Evolutionary conservation across 2,329 filamentous ascomycete genomes (phyloP).

Genomic region (Penicillium sclerotigenum): DNA sequence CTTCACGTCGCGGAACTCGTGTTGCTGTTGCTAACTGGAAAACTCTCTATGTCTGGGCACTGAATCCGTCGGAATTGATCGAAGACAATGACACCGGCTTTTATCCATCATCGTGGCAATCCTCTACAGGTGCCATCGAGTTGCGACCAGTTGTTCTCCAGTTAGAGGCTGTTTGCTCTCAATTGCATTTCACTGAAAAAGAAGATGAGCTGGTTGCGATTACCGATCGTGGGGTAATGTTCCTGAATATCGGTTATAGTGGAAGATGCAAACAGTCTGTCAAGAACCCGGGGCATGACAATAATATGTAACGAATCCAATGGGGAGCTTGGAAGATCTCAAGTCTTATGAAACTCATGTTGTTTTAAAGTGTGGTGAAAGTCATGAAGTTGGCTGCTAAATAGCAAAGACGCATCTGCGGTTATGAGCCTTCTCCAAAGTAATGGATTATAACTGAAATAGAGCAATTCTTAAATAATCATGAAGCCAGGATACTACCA

Average conservation of each 20-base stretch:
- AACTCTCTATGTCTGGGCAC: slow-evolving; percentile 40
- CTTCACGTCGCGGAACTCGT: slow-evolving; percentile 36
- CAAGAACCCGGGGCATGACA: neutral
- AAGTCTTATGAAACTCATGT: too few relatives aligned
- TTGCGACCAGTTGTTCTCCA: slow-evolving; percentile 35
- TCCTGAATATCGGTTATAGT: slow-evolving; percentile 35
- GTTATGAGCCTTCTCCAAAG: neutral
- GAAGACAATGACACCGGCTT: slow-evolving; percentile 29
- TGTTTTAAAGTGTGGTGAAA: neutral
- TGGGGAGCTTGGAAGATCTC: neutral
- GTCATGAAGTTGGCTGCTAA: neutral
- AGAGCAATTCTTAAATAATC: neutral
- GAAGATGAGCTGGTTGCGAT: slow-evolving; percentile 42
- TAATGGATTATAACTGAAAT: neutral
- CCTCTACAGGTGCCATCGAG: slow-evolving; percentile 23
- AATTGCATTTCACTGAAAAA: slow-evolving; percentile 32
- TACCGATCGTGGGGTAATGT: slow-evolving; percentile 43
- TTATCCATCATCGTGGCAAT: slow-evolving; percentile 33
- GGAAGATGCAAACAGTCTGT: slow-evolving; percentile 18
- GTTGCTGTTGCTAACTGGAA: slow-evolving; percentile 46
- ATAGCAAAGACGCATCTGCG: neutral
- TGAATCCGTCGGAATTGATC: slow-evolving; percentile 39
- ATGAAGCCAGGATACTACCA: neutral
- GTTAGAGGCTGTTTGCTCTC: slow-evolving; percentile 39
- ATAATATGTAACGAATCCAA: neutral